Evolutionary conservation across 2,329 filamentous ascomycete genomes (phyloP).

Genomic region (Peltaster fructicola): DNA sequence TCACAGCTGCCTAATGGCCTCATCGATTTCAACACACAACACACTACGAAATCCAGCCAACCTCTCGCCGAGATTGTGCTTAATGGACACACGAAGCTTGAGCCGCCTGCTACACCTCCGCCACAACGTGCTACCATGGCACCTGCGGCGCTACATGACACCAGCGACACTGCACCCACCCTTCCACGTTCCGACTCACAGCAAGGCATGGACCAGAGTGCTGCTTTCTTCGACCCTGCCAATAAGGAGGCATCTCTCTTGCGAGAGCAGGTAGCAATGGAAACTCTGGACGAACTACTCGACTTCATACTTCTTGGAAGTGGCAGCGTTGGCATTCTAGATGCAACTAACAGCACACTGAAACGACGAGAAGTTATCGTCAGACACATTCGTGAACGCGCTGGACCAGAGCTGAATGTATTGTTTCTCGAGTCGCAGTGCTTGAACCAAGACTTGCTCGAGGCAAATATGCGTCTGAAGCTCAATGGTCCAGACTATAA

Average conservation of each 20-base stretch:
- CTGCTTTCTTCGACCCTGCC: conserved; percentile 81
- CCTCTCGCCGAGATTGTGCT: conserved; percentile 39
- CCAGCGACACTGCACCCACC: background rate
- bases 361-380: conserved; percentile 60
- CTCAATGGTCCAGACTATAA: conserved; percentile 91
- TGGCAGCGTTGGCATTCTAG: conserved; percentile 84
- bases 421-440: conserved; percentile 93
- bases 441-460: conserved; percentile 63
- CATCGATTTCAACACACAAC: conserved; percentile 7
- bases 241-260: conserved; percentile 69
- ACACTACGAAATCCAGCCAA: conserved; percentile 4
- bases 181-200: conserved; percentile 23
- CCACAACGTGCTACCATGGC: conserved; percentile 11
- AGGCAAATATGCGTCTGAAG: conserved; percentile 95
- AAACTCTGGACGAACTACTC: conserved; percentile 79
- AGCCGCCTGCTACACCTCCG: conserved; percentile 19
- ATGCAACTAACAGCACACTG: conserved; percentile 93
- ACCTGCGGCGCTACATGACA: too few species aligned
- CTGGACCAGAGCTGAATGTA: conserved; percentile 72
- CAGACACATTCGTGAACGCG: conserved; percentile 61
- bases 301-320: conserved; percentile 71
- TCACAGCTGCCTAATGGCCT: conserved; percentile 8
- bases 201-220: conserved; percentile 74
- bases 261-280: conserved; percentile 79
- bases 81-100: conserved; percentile 33